A percentile compares a stretch with the other conserved stretches of the same genome.
Evolutionary conservation across 306 rosid species (phyloP).

Genomic region (Begonia loranthoides): DNA sequence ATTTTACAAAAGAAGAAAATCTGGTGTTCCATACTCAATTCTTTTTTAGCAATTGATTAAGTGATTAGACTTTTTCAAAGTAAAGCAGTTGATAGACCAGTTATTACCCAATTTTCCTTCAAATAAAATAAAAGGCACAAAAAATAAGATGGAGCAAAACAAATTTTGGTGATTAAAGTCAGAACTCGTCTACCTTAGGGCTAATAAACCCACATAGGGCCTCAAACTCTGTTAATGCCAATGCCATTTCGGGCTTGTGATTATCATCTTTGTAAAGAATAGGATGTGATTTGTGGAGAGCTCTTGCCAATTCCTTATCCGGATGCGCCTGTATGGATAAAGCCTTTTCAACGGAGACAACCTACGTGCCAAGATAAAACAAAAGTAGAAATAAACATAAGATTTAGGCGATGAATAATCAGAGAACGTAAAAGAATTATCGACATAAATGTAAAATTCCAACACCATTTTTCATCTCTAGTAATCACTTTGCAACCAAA

Average conservation of each 20-base stretch:
- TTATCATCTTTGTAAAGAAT: constrained; percentile 67
- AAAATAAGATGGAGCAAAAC: not conserved
- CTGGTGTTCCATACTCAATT: not conserved
- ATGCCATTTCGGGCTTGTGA: constrained; percentile 97
- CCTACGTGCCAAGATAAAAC: constrained; percentile 39
- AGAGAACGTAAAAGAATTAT: too few relatives aligned
- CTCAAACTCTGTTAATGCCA: constrained; percentile 67
- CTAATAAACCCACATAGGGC: constrained; percentile 86
- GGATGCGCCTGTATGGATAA: constrained; percentile 98
- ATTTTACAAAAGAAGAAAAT: not conserved
- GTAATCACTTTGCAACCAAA: too few relatives aligned
- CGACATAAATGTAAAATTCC: too few relatives aligned
- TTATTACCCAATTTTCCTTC: too few relatives aligned
- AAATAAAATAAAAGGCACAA: too few relatives aligned
- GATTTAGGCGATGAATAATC: too few relatives aligned
- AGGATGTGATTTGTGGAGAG: constrained; percentile 60
- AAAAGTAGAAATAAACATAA: too few relatives aligned
- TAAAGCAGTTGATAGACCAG: too few relatives aligned
- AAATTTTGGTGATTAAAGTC: constrained; percentile 1
- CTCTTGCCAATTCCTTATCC: constrained; percentile 71
- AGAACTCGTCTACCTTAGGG: constrained; percentile 32
- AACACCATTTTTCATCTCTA: too few relatives aligned
- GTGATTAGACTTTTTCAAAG: too few relatives aligned
- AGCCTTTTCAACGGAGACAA: constrained; percentile 74
- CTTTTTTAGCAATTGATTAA: too few relatives aligned